Evolutionary conservation across 2,329 filamentous ascomycete genomes (phyloP).

Genomic region (Neoascochyta sp.): DNA sequence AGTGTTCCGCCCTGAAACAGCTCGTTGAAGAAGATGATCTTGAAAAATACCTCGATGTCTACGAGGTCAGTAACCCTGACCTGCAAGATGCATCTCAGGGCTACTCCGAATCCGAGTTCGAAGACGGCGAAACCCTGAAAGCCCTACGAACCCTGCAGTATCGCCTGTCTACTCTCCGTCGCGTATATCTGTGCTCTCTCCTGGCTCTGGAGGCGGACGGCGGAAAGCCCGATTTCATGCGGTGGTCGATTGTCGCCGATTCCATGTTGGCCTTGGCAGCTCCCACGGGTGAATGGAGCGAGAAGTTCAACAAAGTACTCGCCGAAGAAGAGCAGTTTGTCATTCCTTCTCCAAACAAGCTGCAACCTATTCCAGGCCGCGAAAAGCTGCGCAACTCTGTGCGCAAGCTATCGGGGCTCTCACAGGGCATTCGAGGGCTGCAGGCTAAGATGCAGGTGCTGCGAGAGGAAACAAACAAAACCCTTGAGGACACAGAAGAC

Average conservation of each 20-base stretch:
- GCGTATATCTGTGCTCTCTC: slow-evolving; percentile 83
- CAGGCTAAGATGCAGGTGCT: slow-evolving; percentile 93
- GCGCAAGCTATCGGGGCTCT: slow-evolving; percentile 81
- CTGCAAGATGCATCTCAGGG: slow-evolving; percentile 48
- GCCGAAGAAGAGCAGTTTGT: slow-evolving; percentile 68
- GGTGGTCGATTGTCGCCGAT: slow-evolving; percentile 76
- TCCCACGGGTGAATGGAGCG: slow-evolving; percentile 59
- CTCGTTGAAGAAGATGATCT: slow-evolving; percentile 77
- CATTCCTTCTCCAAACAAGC: slow-evolving; percentile 55
- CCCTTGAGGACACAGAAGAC: slow-evolving; percentile 68
- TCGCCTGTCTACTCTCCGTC: slow-evolving; percentile 74
- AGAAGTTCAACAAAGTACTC: slow-evolving; percentile 65
- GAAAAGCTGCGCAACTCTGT: slow-evolving; percentile 84
- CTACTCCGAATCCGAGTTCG: slow-evolving; percentile 63
- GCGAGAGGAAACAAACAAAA: slow-evolving; percentile 80
- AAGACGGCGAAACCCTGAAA: slow-evolving; percentile 75
- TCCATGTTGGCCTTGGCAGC: slow-evolving; percentile 64
- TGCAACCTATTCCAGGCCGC: slow-evolving; percentile 63
- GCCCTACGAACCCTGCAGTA: slow-evolving; percentile 64
- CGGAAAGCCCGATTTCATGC: slow-evolving; percentile 68
- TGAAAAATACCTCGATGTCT: slow-evolving; percentile 83
- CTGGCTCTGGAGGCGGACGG: slow-evolving; percentile 81
- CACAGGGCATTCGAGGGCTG: slow-evolving; percentile 82
- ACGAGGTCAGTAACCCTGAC: slow-evolving; percentile 49
- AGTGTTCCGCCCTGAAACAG: slow-evolving; percentile 63